phyloP scores from a whole-genome alignment of 1,139 yeast species.

The Oligophagozyma castellii region DNA sequence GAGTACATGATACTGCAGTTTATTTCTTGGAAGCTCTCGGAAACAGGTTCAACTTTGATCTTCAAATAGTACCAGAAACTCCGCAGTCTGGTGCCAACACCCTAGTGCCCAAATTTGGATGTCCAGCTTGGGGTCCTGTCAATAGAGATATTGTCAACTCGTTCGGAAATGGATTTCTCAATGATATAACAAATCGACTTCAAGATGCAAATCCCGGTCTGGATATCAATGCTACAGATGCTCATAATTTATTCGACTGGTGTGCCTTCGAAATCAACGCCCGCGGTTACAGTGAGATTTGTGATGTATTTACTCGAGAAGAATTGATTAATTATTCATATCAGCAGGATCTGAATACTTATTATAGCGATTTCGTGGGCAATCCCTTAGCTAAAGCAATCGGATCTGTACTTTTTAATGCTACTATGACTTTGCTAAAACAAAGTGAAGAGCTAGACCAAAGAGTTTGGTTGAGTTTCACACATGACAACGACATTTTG shows the following conservation, averaged over 20 bases:
- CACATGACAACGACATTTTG: conserved; percentile 48
- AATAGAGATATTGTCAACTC: conserved; percentile 13
- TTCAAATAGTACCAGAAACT: conserved; percentile 24
- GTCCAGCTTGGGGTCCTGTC: conserved; percentile 19
- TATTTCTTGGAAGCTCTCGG: conserved; percentile 8
- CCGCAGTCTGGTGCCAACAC: conserved; percentile 29
- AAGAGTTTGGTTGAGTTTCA: conserved; percentile 33
- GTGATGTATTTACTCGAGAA: conserved; percentile 40
- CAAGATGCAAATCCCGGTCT: conserved; percentile 31
- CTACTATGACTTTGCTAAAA: conserved; percentile 23
- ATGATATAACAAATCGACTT: conserved; percentile 28
- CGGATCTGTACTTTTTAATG: conserved; percentile 40
- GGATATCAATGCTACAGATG: conserved; percentile 31
- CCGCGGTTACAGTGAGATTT: conserved; percentile 40
- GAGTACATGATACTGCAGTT: conserved; percentile 16
- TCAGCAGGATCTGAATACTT: conserved; percentile 33
- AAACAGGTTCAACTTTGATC: conserved; percentile 6
- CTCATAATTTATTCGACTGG: conserved; percentile 32
- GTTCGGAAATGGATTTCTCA: conserved; percentile 22
- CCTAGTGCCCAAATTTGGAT: conserved; percentile 27
- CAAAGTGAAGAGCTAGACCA: conserved; percentile 15
- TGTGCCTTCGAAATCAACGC: conserved; percentile 48
- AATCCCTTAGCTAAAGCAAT: conserved; percentile 30
- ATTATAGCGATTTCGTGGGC: conserved; percentile 44
- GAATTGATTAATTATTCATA: conserved; percentile 40